Percentiles rank a stretch among this genome's conserved stretches.
phyloP scores from a whole-genome alignment of 202 grass and related monocot species.

The Schoenoplectus tabernaemontani region DNA sequence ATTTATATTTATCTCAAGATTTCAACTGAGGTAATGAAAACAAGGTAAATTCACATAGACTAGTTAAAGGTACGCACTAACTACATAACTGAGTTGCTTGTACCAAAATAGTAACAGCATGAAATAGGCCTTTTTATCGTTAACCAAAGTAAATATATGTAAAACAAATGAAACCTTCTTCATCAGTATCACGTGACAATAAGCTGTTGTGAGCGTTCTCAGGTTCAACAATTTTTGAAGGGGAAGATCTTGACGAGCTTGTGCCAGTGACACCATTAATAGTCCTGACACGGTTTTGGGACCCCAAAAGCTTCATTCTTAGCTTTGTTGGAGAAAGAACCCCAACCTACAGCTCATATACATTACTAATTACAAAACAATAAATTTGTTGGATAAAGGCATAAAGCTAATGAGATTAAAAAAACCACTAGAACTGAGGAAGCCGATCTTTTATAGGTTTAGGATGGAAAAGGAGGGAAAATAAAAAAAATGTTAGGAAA shows the following conservation, averaged over 20 bases:
- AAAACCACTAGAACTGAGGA: background rate
- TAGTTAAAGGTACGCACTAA: background rate
- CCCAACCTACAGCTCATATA: slow-evolving; percentile 42
- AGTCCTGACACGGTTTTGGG: slow-evolving; percentile 46
- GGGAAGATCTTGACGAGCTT: slow-evolving; percentile 47
- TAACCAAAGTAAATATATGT: background rate
- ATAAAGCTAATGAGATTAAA: background rate
- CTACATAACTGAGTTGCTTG: background rate
- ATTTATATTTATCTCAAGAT: background rate
- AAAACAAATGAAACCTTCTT: slow-evolving; percentile 36
- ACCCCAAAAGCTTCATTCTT: slow-evolving; percentile 73
- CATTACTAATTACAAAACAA: background rate
- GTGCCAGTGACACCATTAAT: slow-evolving; percentile 34
- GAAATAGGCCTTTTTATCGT: background rate
- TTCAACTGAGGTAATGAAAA: background rate
- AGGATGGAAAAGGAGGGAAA: background rate
- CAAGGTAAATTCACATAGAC: background rate
- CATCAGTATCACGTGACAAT: slow-evolving; percentile 47
- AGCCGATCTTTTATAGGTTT: background rate
- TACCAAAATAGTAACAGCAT: background rate
- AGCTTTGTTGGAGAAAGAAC: slow-evolving; percentile 87
- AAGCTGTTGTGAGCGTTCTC: slow-evolving; percentile 53
- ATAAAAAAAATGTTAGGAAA: background rate
- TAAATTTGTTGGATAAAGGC: background rate
- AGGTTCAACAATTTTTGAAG: slow-evolving; percentile 51